Evolutionary conservation across 768 basidiomycete species (phyloP).

Genomic region (Panaeolus cyanescens): DNA sequence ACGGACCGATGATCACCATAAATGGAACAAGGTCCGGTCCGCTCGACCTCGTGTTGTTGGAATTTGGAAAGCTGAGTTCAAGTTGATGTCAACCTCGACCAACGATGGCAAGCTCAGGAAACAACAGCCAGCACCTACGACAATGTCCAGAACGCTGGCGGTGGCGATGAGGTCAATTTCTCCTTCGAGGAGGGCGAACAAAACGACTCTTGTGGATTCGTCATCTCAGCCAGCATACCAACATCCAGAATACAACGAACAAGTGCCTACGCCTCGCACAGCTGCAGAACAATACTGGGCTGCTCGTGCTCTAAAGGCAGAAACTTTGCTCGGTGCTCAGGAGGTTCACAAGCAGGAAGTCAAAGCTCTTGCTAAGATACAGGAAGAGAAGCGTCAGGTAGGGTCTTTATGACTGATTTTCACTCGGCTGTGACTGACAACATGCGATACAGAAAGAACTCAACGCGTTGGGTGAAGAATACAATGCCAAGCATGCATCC

Average conservation of each 20-base stretch:
- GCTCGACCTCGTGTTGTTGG: background rate
- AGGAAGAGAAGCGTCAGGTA: conserved; percentile 51
- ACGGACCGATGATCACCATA: background rate
- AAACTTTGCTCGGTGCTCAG: conserved; percentile 55
- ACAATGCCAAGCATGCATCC: conserved; percentile 48
- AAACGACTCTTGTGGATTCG: background rate
- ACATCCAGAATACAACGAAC: background rate
- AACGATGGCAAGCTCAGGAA: conserved; percentile 7
- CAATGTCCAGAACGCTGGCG: conserved; percentile 5
- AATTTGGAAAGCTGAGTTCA: background rate
- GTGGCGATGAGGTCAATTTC: conserved; percentile 3
- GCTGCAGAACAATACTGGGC: conserved; percentile 66
- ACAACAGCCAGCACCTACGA: background rate
- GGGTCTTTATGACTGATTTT: conserved; percentile 18
- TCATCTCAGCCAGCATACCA: background rate
- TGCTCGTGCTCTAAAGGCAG: conserved; percentile 63
- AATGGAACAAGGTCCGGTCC: background rate
- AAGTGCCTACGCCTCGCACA: conserved; percentile 17
- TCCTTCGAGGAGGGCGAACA: background rate
- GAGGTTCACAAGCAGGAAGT: conserved; percentile 53
- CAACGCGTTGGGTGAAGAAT: conserved; percentile 33
- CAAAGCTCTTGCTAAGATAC: conserved; percentile 35
- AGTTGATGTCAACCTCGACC: background rate
- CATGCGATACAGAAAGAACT: conserved; percentile 42
- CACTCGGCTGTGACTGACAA: background rate